Evolutionary conservation across 768 basidiomycete genomes (phyloP), one percentile per base, ranked within the genome.

Genomic region (Kwoniella mangroviensis): DNA sequence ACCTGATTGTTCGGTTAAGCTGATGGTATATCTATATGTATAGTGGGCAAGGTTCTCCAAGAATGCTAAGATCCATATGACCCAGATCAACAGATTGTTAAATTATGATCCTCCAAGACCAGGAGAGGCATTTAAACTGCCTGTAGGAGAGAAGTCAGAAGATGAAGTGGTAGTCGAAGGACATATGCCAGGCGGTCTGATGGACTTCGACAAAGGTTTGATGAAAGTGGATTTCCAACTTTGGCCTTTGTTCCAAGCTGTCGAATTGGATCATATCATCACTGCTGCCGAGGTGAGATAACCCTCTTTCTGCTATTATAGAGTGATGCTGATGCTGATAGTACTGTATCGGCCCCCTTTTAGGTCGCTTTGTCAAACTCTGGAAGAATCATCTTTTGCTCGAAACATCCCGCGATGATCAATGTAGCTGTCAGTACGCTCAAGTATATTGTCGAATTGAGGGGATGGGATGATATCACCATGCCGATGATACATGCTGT

Each of bases 211-310:
- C 28, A 88, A 90, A 53, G 94, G 94, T 0, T 85, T 96, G 58
- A 92, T 95, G 42, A 93, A 95, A 74, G 92, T 94, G 79, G 95
- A 96, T 83, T 94, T 95, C 79, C 94, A 93, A 49, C 92, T 97
- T 88, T 98, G 94, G 93, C 95, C 95, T 1, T 80, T 98, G 60
- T 97, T 98, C 87, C 91, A 94, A 81, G 91, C 91, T 69, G 83
- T 98, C 69, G 94, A 93, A 76, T 89, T 96, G 65, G 95, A 97
- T 81, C 94, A 96, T 75, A 91, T 98, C 71, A 84, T 98, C 70
- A 94, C 92, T 7, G 90, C 93, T 67, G 93, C 93, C 79, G 95
- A 98, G 71, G 78, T 82, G 34, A 62, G 75, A 61, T 5, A 0
- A 21, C 0, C 24, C 4, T 24, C 58, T 60, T 17, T 40, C 34